These are phyloP conservation scores for Backusella australiensis DNA, from an alignment of 192 early-diverging fungal genomes.

Conservation along the genomic window DNA sequence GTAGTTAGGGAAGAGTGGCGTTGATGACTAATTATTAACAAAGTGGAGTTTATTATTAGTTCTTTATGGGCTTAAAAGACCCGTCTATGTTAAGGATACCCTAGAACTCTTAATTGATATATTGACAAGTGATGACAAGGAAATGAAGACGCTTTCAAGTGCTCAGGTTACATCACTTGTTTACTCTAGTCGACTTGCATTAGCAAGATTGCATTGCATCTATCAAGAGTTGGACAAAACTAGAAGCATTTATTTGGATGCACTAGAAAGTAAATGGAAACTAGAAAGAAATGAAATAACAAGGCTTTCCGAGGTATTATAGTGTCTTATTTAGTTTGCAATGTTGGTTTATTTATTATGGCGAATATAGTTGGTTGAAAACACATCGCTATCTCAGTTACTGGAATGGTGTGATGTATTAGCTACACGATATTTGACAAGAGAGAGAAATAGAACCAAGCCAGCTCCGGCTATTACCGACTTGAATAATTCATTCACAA, in stretches of 20 bases:
- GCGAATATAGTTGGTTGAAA: background rate
- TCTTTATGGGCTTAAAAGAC: slow-evolving; percentile 32
- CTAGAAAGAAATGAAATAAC: slow-evolving; percentile 32
- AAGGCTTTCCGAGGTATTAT: slow-evolving; percentile 30
- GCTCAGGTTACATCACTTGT: slow-evolving; percentile 36
- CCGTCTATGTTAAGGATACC: slow-evolving; percentile 30
- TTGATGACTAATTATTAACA: background rate
- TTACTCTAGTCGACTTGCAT: slow-evolving; percentile 36
- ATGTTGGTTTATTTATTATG: background rate
- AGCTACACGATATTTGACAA: slow-evolving; percentile 6
- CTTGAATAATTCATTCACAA: slow-evolving; percentile 5
- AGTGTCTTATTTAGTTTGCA: background rate
- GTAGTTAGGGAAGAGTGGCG: background rate
- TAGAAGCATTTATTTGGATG: slow-evolving; percentile 30
- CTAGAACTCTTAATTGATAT: slow-evolving; percentile 34
- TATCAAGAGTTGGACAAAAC: slow-evolving; percentile 22
- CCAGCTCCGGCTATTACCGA: background rate
- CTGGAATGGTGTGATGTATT: background rate
- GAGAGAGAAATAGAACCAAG: slow-evolving; percentile 3
- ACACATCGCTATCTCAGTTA: background rate
- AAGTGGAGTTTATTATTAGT: slow-evolving; percentile 15
- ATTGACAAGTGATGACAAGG: background rate
- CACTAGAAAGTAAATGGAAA: slow-evolving; percentile 41
- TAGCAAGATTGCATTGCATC: slow-evolving; percentile 38
- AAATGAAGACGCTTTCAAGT: slow-evolving; percentile 16